Percentiles rank a stretch among this genome's conserved stretches.
These are phyloP conservation scores for Cladosporium sp. DNA, from an alignment of 2,329 filamentous ascomycete species.

Conservation along the genomic window DNA sequence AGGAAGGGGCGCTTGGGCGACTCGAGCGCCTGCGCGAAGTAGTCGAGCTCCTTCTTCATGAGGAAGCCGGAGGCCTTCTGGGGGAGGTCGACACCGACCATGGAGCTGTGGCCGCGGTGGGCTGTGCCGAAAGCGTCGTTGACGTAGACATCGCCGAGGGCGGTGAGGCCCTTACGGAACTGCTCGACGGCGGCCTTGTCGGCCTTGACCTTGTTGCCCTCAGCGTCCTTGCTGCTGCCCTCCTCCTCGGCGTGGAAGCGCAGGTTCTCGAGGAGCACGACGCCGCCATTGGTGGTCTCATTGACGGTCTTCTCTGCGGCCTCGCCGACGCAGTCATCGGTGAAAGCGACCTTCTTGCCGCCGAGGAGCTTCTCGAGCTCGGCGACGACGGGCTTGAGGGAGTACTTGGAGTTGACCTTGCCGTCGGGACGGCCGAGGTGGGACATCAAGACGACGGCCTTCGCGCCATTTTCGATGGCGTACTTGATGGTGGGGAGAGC, in stretches of 20 bases:
- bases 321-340: constrained; percentile 83
- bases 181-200: constrained; percentile 87
- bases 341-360: constrained; percentile 81
- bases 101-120: constrained; percentile 97
- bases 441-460: constrained; percentile 91
- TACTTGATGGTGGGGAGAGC: constrained; percentile 52
- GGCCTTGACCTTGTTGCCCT: constrained; percentile 97
- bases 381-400: constrained; percentile 79
- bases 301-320: constrained; percentile 88
- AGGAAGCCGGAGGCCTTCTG: constrained; percentile 98
- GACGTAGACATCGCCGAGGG: constrained; percentile 92
- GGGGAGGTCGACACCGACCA: constrained; percentile 94
- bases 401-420: constrained; percentile 87
- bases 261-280: constrained; percentile 94
- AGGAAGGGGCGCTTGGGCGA: constrained; percentile 92
- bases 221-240: constrained; percentile 87
- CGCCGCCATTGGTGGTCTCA: constrained; percentile 72
- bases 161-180: constrained; percentile 93
- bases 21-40: constrained; percentile 97
- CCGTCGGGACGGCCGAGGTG: constrained; percentile 96
- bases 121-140: constrained; percentile 99
- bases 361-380: constrained; percentile 74
- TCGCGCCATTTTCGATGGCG: constrained; percentile 37
- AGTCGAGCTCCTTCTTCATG: constrained; percentile 99
- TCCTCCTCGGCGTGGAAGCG: constrained; percentile 99